Evolutionary conservation across 2,329 filamentous ascomycete genomes (phyloP).

Genomic region (Diatrype stigma): DNA sequence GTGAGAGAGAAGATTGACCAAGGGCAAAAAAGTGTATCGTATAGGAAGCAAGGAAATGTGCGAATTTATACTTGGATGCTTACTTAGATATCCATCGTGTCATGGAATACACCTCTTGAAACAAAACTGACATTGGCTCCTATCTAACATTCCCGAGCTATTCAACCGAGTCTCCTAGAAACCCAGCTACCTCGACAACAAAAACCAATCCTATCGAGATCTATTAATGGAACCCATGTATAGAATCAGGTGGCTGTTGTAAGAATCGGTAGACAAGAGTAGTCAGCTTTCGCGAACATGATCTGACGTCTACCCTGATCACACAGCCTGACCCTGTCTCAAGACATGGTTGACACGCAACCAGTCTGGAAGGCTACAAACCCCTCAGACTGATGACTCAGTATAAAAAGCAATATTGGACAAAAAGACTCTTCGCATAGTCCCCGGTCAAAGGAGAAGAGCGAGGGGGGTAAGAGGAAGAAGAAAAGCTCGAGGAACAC

Average conservation of each 20-base stretch:
- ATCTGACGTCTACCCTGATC: background rate
- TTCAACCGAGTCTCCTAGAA: background rate
- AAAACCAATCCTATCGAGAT: no score
- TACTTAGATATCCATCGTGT: no score
- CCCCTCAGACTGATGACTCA: background rate
- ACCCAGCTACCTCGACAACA: no score
- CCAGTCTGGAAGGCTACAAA: background rate
- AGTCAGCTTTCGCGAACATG: slow-evolving; percentile 7
- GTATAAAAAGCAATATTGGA: background rate
- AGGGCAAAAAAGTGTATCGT: no score
- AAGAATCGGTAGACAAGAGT: slow-evolving; percentile 8
- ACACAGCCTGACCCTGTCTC: background rate
- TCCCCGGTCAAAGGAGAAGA: no score
- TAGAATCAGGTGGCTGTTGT: background rate
- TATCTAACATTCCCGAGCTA: no score
- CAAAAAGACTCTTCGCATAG: no score
- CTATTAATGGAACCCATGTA: background rate
- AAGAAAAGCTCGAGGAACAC: background rate
- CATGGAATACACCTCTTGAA: no score
- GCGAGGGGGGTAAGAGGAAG: background rate
- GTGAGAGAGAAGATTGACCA: background rate
- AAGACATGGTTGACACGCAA: background rate
- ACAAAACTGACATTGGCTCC: no score
- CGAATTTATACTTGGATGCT: no score
- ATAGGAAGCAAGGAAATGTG: background rate